Evolutionary conservation across 352 stramenopile species (phyloP).

Genomic region (Pythium sp.): DNA sequence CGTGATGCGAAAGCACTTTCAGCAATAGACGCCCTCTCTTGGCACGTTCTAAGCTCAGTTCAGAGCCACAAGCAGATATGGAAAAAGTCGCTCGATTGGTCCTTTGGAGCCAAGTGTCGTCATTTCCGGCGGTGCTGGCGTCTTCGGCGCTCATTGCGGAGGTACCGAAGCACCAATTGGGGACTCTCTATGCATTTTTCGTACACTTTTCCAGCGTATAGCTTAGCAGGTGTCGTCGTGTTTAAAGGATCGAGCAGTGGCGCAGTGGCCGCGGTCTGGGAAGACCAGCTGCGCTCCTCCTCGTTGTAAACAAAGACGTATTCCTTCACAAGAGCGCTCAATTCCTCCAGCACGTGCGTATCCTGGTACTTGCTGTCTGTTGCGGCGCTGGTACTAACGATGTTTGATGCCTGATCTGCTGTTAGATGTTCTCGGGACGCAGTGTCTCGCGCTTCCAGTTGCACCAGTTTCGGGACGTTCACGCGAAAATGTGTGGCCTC

Average conservation of each 20-base stretch:
- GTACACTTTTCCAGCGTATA: constrained; percentile 5
- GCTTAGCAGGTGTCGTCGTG: background rate
- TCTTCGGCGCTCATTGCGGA: constrained; percentile 26
- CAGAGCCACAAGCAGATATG: background rate
- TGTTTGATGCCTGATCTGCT: background rate
- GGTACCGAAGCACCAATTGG: constrained; percentile 23
- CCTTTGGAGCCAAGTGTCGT: constrained; percentile 5
- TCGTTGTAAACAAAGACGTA: constrained; percentile 22
- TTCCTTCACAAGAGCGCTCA: constrained; percentile 25
- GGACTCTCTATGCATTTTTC: constrained; percentile 11
- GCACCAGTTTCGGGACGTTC: constrained; percentile 16
- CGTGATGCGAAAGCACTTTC: constrained; percentile 55
- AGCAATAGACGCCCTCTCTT: constrained; percentile 9
- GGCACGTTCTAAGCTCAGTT: background rate
- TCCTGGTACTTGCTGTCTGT: constrained; percentile 5
- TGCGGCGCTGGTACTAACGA: background rate
- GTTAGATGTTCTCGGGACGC: background rate
- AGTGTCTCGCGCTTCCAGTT: background rate
- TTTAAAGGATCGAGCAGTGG: background rate
- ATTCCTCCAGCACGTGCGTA: constrained; percentile 21
- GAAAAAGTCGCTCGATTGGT: constrained; percentile 10
- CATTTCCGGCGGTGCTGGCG: background rate
- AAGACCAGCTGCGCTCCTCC: constrained; percentile 1
- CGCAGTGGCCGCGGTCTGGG: background rate
- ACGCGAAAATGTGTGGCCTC: constrained; percentile 50